These are phyloP conservation scores for Pseudogymnoascus sp. DNA, from an alignment of 2,329 filamentous ascomycete species.

Conservation along the genomic window DNA sequence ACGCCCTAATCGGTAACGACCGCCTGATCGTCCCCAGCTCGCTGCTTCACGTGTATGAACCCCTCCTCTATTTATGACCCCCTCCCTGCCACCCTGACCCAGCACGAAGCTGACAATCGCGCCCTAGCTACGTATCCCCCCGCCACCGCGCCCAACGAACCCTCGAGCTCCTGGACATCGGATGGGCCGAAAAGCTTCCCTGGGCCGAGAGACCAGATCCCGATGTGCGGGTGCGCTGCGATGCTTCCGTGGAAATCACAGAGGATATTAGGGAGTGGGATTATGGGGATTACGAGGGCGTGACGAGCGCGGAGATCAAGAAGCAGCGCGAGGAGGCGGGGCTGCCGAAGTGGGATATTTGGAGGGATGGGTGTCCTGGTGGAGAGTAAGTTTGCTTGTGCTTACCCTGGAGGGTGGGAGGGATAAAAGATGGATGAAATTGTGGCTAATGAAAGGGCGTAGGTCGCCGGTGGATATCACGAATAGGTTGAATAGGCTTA, in stretches of 20 bases:
- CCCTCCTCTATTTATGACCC: constrained; percentile 28
- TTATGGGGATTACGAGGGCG: constrained; percentile 79
- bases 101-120: constrained; percentile 38
- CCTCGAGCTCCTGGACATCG: constrained; percentile 78
- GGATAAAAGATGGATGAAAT: background rate
- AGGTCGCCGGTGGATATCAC: constrained; percentile 55
- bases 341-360: constrained; percentile 65
- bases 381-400: constrained; percentile 67
- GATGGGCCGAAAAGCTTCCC: constrained; percentile 58
- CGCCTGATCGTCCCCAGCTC: constrained; percentile 75
- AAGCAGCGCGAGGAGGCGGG: constrained; percentile 48
- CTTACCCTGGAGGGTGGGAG: background rate
- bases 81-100: constrained; percentile 46
- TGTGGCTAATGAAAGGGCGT: background rate
- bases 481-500: constrained; percentile 63
- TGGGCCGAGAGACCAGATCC: constrained; percentile 47
- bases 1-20: constrained; percentile 75
- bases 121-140: constrained; percentile 68
- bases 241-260: constrained; percentile 55
- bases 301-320: constrained; percentile 63
- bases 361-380: constrained; percentile 77
- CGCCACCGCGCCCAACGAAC: constrained; percentile 77
- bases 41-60: constrained; percentile 77
- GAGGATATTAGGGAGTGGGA: constrained; percentile 77
- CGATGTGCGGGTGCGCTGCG: constrained; percentile 37